Base-by-base conservation (phyloP, 192 early-diverging fungal genomes). In the Jimgerdemannia lactiflua region DNA sequence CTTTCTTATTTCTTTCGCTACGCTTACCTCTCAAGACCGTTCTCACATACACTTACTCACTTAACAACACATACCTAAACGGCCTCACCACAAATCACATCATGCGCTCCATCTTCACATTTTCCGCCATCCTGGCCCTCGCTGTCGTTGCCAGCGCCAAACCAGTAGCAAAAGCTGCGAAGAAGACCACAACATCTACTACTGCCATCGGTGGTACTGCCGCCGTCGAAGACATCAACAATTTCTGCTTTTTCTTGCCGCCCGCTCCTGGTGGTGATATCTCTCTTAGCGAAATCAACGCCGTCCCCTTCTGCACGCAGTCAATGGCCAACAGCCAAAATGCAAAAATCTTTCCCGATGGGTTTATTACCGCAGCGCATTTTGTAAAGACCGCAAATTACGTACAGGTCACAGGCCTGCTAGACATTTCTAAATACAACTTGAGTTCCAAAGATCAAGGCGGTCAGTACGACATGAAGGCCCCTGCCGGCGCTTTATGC, bases 191-290 rank as follows among this genome's bases (percentile, higher is more conserved):
- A 14, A 14, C 64, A 64, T n/a, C 64, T 10, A 64, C 11, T 64
- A 10, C 64, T 14, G n/a, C 10, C 64, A n/a, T n/a, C 10, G 64
- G 64, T 14, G 11, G 64, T 10, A 64, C 64, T 10, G 64, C 64
- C n/a, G 11, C 10, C 11, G n/a, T 64, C 64, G n/a, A 10, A n/a
- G 10, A 10, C 11, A 67, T 69, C 2, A 74, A 71, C 11, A 77
- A 84, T 7, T 88, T 88, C 69, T 88, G 86, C 54, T 65, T 86
- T 14, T 88, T 88, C 77, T 73, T 88, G 65, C 86, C 86, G 40
- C 86, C 84, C 11, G 59, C 70, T 3, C 80, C 70, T n/a, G 86
- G 84, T 19, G 72, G 73, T 10, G 67, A 80, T 4, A 77, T 84
- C 70, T 81, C 84, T 4, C 68, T n/a, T 2, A 85, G 74, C 54